Evolutionary conservation across 1,139 yeast species (phyloP).

Genomic region (Zygoascus meyerae): DNA sequence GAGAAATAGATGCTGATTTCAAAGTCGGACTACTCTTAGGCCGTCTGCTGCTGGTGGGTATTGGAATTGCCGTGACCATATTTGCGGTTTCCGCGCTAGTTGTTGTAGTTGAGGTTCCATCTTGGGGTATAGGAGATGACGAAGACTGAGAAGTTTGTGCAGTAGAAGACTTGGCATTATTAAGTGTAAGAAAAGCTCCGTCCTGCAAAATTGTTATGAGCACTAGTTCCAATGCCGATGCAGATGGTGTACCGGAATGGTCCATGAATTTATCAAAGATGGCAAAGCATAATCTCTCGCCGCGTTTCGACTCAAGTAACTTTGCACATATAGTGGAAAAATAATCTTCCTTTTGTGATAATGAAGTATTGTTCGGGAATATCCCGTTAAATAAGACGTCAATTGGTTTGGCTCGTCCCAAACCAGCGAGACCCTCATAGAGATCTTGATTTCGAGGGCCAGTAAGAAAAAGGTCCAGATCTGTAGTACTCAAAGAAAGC

Average conservation of each 20-base stretch:
- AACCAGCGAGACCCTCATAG: slow-evolving; percentile 25
- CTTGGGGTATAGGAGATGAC: slow-evolving; percentile 6
- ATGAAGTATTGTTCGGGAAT: slow-evolving; percentile 23
- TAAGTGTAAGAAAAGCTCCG: slow-evolving; percentile 23
- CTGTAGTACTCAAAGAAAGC: slow-evolving; percentile 25
- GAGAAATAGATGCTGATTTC: slow-evolving; percentile 18
- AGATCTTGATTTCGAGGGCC: slow-evolving; percentile 19
- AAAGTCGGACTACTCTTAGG: slow-evolving; percentile 5
- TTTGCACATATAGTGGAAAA: slow-evolving; percentile 28
- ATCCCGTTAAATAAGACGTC: slow-evolving; percentile 31
- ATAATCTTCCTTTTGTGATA: slow-evolving; percentile 27
- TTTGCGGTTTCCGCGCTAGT: slow-evolving; percentile 24
- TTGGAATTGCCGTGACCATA: slow-evolving; percentile 15
- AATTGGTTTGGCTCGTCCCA: slow-evolving; percentile 28
- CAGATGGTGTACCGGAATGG: slow-evolving; percentile 20
- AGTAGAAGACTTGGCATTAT: slow-evolving; percentile 5
- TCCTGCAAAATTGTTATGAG: slow-evolving; percentile 24
- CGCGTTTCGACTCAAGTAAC: slow-evolving; percentile 22
- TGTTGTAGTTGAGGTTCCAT: slow-evolving; percentile 1
- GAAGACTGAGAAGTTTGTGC: slow-evolving; percentile 7
- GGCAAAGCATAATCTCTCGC: slow-evolving; percentile 22
- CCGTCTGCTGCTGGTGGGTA: slow-evolving; percentile 8
- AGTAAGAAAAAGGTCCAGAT: slow-evolving; percentile 23
- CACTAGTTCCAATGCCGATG: slow-evolving; percentile 22
- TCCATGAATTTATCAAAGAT: slow-evolving; percentile 23